phyloP scores from a whole-genome alignment of 2,329 filamentous ascomycete genomes.

The Pestalotiopsis sp. region DNA sequence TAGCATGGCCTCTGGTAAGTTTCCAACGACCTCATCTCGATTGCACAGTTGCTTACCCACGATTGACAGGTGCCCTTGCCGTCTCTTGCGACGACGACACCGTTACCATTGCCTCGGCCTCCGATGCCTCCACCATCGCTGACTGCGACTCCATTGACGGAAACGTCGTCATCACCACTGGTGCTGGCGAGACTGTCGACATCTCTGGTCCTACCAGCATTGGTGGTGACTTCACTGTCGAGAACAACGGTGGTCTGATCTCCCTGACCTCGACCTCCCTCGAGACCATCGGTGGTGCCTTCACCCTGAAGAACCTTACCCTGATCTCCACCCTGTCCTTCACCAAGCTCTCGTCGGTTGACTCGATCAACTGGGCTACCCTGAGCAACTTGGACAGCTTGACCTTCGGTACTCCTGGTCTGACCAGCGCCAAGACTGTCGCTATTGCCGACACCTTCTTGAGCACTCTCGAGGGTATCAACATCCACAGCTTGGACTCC shows the following conservation, averaged over 20 bases:
- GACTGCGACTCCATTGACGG: constrained; percentile 71
- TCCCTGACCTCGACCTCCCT: constrained; percentile 65
- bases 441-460: constrained; percentile 86
- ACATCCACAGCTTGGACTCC: constrained; percentile 70
- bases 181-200: constrained; percentile 58
- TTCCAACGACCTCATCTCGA: background rate
- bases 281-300: constrained; percentile 66
- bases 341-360: constrained; percentile 64
- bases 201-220: constrained; percentile 61
- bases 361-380: constrained; percentile 70
- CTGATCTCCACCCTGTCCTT: constrained; percentile 71
- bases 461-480: constrained; percentile 76
- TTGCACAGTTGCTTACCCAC: constrained; percentile 19
- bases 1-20: constrained; percentile 46
- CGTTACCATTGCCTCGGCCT: constrained; percentile 63
- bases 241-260: constrained; percentile 64
- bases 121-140: constrained; percentile 61
- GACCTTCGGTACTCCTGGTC: constrained; percentile 52
- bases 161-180: constrained; percentile 64
- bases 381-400: constrained; percentile 62
- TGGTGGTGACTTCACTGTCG: constrained; percentile 57
- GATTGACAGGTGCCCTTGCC: constrained; percentile 26
- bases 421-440: constrained; percentile 70
- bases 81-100: constrained; percentile 38
- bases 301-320: constrained; percentile 70